phyloP scores from a whole-genome alignment of 352 stramenopile species.

The Phytopythium cucurbitacearum region DNA sequence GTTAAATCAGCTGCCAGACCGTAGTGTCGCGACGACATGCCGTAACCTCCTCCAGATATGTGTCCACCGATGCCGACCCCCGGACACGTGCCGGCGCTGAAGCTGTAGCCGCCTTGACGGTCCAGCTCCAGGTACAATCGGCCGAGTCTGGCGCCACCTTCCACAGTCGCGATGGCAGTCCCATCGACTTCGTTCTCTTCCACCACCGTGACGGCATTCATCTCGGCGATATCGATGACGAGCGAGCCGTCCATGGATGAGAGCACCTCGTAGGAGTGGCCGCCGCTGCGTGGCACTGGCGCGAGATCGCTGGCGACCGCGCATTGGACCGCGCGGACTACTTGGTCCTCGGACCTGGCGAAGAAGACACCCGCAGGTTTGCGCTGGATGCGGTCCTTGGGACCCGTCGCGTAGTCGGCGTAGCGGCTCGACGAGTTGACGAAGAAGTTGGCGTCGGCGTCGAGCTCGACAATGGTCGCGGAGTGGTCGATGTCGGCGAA shows the following conservation, averaged over 20 bases:
- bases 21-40: constrained; percentile 40
- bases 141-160: constrained; percentile 34
- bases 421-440: constrained; percentile 26
- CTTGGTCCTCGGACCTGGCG: constrained; percentile 32
- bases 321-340: constrained; percentile 36
- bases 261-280: constrained; percentile 54
- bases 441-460: constrained; percentile 28
- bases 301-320: constrained; percentile 26
- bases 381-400: constrained; percentile 42
- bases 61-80: constrained; percentile 48
- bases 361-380: constrained; percentile 46
- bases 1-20: constrained; percentile 43
- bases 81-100: constrained; percentile 48
- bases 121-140: constrained; percentile 46
- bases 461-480: constrained; percentile 7
- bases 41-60: constrained; percentile 51
- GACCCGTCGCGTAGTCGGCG: constrained; percentile 41
- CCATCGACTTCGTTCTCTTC: constrained; percentile 24
- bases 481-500: neutral
- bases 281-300: constrained; percentile 39
- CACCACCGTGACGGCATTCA: constrained; percentile 33
- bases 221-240: constrained; percentile 55
- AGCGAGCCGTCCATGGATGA: constrained; percentile 52
- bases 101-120: constrained; percentile 41
- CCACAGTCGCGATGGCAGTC: constrained; percentile 27